Percentiles rank a stretch among this genome's conserved stretches.
Conservation (phyloP, 257 asterid genomes). For the Jacaranda mimosifolia region DNA sequence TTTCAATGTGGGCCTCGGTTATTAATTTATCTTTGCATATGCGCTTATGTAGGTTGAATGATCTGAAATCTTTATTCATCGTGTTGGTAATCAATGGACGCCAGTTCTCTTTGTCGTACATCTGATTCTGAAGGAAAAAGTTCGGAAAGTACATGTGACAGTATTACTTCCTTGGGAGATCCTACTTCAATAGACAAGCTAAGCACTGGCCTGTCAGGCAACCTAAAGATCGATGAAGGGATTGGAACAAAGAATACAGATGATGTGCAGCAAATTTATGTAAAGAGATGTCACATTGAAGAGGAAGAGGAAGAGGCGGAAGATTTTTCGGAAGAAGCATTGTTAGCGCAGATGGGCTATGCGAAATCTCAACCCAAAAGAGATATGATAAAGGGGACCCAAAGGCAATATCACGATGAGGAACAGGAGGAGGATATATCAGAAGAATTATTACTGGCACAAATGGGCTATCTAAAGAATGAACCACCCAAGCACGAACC, state of each 20-base stretch:
- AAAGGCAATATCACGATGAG: not conserved
- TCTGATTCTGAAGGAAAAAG: constrained; percentile 9
- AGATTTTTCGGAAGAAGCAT: constrained; percentile 44
- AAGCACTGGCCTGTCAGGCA: constrained; percentile 14
- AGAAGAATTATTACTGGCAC: constrained; percentile 37
- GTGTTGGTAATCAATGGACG: constrained; percentile 40
- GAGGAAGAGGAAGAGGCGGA: constrained; percentile 40
- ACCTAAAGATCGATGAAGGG: constrained; percentile 34
- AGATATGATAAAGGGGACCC: not conserved
- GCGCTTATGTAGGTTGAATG: constrained; percentile 26
- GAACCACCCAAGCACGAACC: constrained; percentile 39
- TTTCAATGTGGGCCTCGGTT: not conserved
- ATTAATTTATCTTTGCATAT: not conserved
- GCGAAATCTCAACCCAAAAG: constrained; percentile 14
- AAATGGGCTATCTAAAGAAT: constrained; percentile 41
- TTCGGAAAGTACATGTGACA: constrained; percentile 6
- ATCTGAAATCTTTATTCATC: constrained; percentile 20
- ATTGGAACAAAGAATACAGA: not conserved
- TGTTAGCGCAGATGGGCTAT: constrained; percentile 54
- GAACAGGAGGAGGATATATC: constrained; percentile 41
- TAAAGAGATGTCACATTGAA: constrained; percentile 12
- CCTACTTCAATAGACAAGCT: constrained; percentile 24
- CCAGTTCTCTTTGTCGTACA: constrained; percentile 7
- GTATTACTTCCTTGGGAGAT: constrained; percentile 24
- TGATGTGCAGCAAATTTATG: not conserved